Base-by-base conservation (phyloP, 257 asterid species). In the Euphrasia confusa region DNA sequence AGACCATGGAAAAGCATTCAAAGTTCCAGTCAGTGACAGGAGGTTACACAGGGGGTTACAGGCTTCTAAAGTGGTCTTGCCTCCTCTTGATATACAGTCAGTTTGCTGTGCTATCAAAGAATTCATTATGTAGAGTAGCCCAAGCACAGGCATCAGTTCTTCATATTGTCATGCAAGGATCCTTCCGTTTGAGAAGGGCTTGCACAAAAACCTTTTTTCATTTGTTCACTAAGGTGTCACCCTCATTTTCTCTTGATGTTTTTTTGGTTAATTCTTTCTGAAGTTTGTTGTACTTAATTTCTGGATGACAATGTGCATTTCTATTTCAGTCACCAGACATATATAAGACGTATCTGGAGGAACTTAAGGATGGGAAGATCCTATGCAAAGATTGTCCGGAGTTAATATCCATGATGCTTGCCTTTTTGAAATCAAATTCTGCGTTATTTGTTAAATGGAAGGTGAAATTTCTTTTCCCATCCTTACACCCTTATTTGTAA, bases 31-130 rank as follows among this genome's bases (percentile, higher is more conserved):
- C 95, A 27, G 62, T 74, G 56, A 66, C 81, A 35, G 89, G 80
- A 70, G 81, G 91, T 71, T 74, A 83, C 74, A 83, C 81, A 35
- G 89, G 80, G 72, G 81, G 91, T 71, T 74, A 83, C 74, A 83
- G 96, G 78, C 89, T 89, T 63, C 79, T 89, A 28, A 83, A 76
- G 71, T 93, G 99, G 99, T 87, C 99, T 40, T 87, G 87, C 73
- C 75, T 84, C 69, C 92, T 93, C 57, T 71, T 89, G 57, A 79
- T 77, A 64, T 74, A 87, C 58, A 84, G 94, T 76, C 85, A 83
- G 66, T 93, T 93, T 77, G 73, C 85, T 44, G 70, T 68, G 32
- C 70, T 86, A 72, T 86, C 96, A 39, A 93, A 81, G 83, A 93
- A 80, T 42, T 97, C 97, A 63, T 65, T 93, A 60, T 74, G 71